Evolutionary conservation across 148 eudicot genomes (phyloP), one percentile per base, ranked within the genome.

Genomic region (Amaranthus hypochondriacus): DNA sequence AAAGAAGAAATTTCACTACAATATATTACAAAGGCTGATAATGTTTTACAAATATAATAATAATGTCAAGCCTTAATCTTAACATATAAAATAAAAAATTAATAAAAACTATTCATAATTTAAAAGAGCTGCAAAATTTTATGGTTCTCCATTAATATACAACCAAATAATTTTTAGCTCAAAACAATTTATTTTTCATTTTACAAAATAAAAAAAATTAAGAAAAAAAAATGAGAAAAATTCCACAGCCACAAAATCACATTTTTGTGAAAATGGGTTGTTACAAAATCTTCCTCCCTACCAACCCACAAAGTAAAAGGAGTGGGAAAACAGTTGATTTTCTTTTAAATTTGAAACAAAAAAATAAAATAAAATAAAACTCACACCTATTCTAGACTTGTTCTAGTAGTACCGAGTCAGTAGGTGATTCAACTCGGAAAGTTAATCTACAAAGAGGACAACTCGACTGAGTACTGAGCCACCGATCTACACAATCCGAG

Each of bases 381-480:
- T 28, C 39, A 66, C 6, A 21, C 9, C 42, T 21, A 44, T 46
- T 28, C 39, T 28, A 28, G 2, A 57, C 69, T 66, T 59, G 49
- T 9, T 62, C 9, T 9, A 69, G 48, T 12, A 62, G 43, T 15
- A 68, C 42, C 71, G 80, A 70, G 73, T 81, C 77, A 73, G 75
- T 68, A 74, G 66, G 75, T 65, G 44, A 83, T 74, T 84, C 86
- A 58, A 77, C 84, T 65, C 76, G 83, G 77, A 88, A 70, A 15
- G 80, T 70, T 44, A 86, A 78, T 57, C 97, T 82, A 73, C 97
- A 92, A 57, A 92, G 86, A 4, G 97, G 97, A 63, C 97, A 92
- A 78, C 84, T 92, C 44, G 94, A 68, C 18, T 85, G 97, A 69
- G 80, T 57, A 11, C 28, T 57, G 10, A 92, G 76, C 97, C 97